These are phyloP conservation scores for Alectoria sarmentosa DNA, from an alignment of 495 filamentous ascomycete genomes.

Conservation along the genomic window DNA sequence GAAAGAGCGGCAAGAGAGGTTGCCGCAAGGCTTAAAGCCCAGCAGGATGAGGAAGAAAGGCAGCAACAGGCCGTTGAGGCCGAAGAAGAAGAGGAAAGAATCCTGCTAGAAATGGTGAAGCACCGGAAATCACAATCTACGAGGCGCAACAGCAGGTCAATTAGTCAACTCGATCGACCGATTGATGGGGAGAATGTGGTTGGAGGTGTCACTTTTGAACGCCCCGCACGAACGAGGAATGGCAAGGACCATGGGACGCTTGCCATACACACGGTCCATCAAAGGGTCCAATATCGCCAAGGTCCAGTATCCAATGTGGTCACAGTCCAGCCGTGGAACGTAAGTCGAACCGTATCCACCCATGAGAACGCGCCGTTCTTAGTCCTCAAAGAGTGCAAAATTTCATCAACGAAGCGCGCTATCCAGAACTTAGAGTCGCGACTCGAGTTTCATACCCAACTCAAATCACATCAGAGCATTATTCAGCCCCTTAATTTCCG, in stretches of 20 bases:
- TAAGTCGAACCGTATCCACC: background rate
- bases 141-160: conserved; percentile 33
- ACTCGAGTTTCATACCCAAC: conserved; percentile 62
- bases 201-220: conserved; percentile 61
- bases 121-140: conserved; percentile 45
- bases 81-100: conserved; percentile 63
- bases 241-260: conserved; percentile 49
- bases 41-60: conserved; percentile 30
- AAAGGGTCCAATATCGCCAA: conserved; percentile 50
- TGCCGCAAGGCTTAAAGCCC: conserved; percentile 42
- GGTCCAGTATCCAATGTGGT: conserved; percentile 34
- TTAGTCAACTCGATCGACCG: conserved; percentile 6
- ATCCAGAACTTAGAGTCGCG: conserved; percentile 59
- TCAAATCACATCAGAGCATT: conserved; percentile 65
- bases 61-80: conserved; percentile 41
- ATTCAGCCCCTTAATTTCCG: conserved; percentile 74
- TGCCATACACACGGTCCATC: conserved; percentile 57
- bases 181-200: conserved; percentile 32
- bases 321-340: conserved; percentile 17
- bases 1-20: conserved; percentile 64
- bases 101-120: conserved; percentile 65
- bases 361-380: conserved; percentile 44
- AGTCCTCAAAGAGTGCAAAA: conserved; percentile 60
- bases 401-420: conserved; percentile 59
- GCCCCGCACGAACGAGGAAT: conserved; percentile 49